phyloP scores from a whole-genome alignment of 1,284 basidiomycete genomes.

The Filobasidium uniguttulatum region DNA sequence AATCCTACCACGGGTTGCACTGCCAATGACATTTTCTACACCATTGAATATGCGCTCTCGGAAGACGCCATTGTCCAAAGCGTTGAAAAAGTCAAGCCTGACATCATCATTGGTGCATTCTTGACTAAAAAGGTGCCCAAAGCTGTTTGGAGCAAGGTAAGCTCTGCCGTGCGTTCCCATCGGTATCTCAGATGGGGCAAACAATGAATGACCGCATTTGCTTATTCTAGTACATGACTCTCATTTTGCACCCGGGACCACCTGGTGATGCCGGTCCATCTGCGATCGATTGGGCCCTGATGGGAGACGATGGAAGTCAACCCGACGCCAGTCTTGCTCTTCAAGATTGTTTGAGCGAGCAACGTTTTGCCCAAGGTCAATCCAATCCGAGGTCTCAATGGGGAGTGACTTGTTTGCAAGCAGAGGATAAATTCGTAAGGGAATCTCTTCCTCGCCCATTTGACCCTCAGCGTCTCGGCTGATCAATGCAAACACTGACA shows the following conservation, averaged over 20 bases:
- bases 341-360: not conserved
- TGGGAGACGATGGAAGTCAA: slow-evolving; percentile 36
- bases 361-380: too few species aligned
- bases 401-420: slow-evolving; percentile 3
- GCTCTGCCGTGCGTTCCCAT: slow-evolving; percentile 6
- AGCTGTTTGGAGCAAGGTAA: slow-evolving; percentile 31
- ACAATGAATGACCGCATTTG: slow-evolving; percentile 1
- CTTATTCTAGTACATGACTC: slow-evolving; percentile 33
- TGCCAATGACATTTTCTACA: slow-evolving; percentile 28
- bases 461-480: slow-evolving; percentile 37
- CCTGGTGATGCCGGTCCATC: slow-evolving; percentile 41
- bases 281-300: slow-evolving; percentile 39
- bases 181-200: not conserved
- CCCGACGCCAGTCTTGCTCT: slow-evolving; percentile 28
- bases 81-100: slow-evolving; percentile 31
- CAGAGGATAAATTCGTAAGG: slow-evolving; percentile 1
- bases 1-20: not conserved
- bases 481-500: slow-evolving; percentile 39
- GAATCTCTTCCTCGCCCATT: slow-evolving; percentile 13
- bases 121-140: slow-evolving; percentile 38
- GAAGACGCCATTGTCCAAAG: slow-evolving; percentile 37
- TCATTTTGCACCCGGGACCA: slow-evolving; percentile 41
- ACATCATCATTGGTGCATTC: slow-evolving; percentile 39
- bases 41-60: slow-evolving; percentile 36
- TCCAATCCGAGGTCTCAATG: not conserved